Conservation (phyloP, 805 yeast species). For the Teunomyces gatunensis region DNA sequence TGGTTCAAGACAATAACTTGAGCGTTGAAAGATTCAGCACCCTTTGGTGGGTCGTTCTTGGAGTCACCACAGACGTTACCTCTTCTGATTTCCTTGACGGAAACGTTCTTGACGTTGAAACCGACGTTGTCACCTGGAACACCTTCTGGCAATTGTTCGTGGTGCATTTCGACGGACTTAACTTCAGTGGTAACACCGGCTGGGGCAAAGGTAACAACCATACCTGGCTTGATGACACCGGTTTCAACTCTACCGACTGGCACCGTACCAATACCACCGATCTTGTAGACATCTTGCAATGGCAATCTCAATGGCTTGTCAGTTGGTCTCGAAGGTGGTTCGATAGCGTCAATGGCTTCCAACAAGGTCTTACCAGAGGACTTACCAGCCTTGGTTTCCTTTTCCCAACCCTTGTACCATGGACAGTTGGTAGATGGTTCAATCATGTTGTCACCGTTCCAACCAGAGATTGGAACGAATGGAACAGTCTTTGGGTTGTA, state of each 20-base stretch:
- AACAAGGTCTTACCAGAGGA: conserved; percentile 78
- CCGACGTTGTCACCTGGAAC: conserved; percentile 91
- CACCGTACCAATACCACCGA: conserved; percentile 89
- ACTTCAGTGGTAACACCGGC: conserved; percentile 88
- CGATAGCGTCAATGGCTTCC: conserved; percentile 82
- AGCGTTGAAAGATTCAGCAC: conserved; percentile 72
- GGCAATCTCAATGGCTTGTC: conserved; percentile 88
- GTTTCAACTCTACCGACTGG: conserved; percentile 95
- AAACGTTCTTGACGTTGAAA: conserved; percentile 87
- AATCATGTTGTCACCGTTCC: conserved; percentile 93
- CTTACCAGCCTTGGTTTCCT: conserved; percentile 69
- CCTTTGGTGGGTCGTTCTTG: conserved; percentile 85
- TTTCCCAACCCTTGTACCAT: conserved; percentile 86
- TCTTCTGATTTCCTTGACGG: conserved; percentile 85
- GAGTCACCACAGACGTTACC: conserved; percentile 93
- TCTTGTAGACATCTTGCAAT: conserved; percentile 89
- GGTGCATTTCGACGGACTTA: conserved; percentile 88
- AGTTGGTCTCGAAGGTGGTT: conserved; percentile 77
- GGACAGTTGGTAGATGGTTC: conserved; percentile 78
- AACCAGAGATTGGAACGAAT: conserved; percentile 89
- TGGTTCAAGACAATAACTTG: conserved; percentile 87
- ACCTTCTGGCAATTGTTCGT: conserved; percentile 76
- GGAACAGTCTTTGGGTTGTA: conserved; percentile 79
- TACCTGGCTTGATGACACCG: conserved; percentile 89
- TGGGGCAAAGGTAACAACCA: conserved; percentile 87